Evolutionary conservation across 495 filamentous ascomycete genomes (phyloP), one percentile per base, ranked within the genome.

Genomic region (Podospora pseudoanserina): DNA sequence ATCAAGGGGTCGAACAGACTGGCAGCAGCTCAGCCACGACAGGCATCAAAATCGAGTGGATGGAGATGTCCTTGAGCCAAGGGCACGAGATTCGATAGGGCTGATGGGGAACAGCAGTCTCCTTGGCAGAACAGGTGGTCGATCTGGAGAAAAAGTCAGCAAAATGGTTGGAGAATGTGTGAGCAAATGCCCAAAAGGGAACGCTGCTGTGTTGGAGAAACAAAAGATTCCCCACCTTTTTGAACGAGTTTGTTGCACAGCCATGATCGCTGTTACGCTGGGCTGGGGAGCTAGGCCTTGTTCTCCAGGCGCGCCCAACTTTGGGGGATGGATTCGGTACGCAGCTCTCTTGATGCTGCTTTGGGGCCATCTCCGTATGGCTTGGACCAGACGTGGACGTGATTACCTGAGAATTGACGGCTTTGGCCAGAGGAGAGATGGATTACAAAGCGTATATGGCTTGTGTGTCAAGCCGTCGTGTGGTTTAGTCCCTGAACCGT

Each of bases 191-290:
- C 39, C 39, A 49, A 1, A 49, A 49, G 39, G 39, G 39, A 3
- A 18, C 39, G 7, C 39, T 49, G 39, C 9, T 49, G 39, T 49
- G 39, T 49, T 49, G 39, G 39, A 49, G 39, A 49, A 16, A 49
- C 39, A 49, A 16, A 16, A 20, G 20, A 49, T 49, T 49, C 39
- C 13, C 19, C 23, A 28, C 59, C 59, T 28, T 19, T 19, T 18
- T 61, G 23, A 61, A 23, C 56, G 27, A 61, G 39, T 49, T 49
- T 32, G 30, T 27, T 61, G 59, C 59, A 61, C 59, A 61, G 59
- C 59, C 59, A 61, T 61, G 23, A 18, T 30, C 16, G 19, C 26
- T 34, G 59, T 61, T 26, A 61, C 59, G 59, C 30, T 61, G 59
- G 56, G 23, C 26, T 18, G 59, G 59, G 59, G 59, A 58, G 19